A percentile compares a stretch with the other conserved stretches of the same genome.
These are phyloP conservation scores for Mycena latifolia DNA, from an alignment of 768 basidiomycete genomes.

Conservation along the genomic window DNA sequence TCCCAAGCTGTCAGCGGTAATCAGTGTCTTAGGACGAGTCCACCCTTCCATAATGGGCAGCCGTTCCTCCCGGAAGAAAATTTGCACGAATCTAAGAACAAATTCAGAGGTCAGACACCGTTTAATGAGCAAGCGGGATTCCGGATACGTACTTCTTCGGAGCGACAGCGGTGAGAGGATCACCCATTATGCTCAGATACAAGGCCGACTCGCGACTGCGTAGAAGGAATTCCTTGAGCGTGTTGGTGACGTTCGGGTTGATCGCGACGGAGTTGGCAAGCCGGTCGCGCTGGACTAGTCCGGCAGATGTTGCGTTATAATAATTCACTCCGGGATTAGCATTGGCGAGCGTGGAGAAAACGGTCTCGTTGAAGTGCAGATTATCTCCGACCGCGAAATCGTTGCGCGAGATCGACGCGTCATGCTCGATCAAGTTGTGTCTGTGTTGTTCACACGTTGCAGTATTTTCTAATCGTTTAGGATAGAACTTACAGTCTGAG, in stretches of 20 bases:
- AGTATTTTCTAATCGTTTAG: not conserved
- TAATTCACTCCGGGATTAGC: not conserved
- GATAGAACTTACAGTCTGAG: not conserved
- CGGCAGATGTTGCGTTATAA: not conserved
- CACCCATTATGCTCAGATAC: not conserved
- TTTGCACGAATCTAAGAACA: conserved; percentile 29
- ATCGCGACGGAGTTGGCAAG: not conserved
- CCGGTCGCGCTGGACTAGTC: not conserved
- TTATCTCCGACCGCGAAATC: not conserved
- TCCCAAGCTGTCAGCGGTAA: conserved; percentile 11
- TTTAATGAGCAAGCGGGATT: too few species aligned
- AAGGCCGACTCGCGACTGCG: not conserved
- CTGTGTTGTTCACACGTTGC: not conserved
- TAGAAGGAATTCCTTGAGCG: not conserved
- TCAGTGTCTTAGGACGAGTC: conserved; percentile 17
- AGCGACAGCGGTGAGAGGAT: not conserved
- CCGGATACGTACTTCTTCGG: not conserved
- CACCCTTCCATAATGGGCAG: conserved; percentile 34
- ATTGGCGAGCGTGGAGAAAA: not conserved
- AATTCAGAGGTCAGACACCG: not conserved
- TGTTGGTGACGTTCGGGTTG: not conserved
- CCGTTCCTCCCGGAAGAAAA: conserved; percentile 37
- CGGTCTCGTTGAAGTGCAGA: not conserved
- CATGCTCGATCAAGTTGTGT: not conserved
- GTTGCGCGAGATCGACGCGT: too few species aligned